Evolutionary conservation across 805 yeast species (phyloP), one percentile per base, ranked within the genome.

Genomic region (Candida stauntonica): DNA sequence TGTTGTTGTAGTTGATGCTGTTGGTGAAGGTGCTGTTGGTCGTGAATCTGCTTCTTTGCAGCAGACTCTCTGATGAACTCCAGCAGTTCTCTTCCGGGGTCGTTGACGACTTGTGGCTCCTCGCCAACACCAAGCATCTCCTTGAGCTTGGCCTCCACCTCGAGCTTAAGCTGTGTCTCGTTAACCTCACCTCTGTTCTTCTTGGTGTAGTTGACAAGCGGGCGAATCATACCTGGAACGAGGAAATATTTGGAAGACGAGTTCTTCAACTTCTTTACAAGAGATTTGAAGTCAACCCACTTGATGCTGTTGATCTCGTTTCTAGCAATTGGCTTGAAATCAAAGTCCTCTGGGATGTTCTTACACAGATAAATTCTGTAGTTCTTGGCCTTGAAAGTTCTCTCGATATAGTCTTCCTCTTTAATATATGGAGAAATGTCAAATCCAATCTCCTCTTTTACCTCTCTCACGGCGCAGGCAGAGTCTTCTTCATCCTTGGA

Each of bases 381-480:
- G 60, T 86, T 86, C 60, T 93, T 91, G 7, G 93, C 95, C 35
- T 68, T 66, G 17, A 86, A 75, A 4, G 86, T 84, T 56, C 95
- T 73, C 57, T 91, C 97, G 36, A 88, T 72, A 47, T 73, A 86
- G 42, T 83, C 86, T 26, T 79, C 73, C 43, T 81, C 83, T 45
- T 77, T 75, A 30, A 89, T 69, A 46, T 72, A 74, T 14, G 77
- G 78, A 1, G 80, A 62, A 35, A 86, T 80, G 60, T 93, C 94
- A 54, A 81, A 89, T 0, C 98, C 96, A 13, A 89, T 91, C 61
- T 93, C 99, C 63, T 93, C 99, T 45, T 73, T 73, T 17, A 86
- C 88, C 59, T 93, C 99, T 52, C 99, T 75, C 12, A 86, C 62
- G 5, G 98, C 97, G 66, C 99, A 94, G 38, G 75, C 79, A 5